These are phyloP conservation scores for Lentinus tigrinus DNA, from an alignment of 768 basidiomycete species.

Conservation along the genomic window DNA sequence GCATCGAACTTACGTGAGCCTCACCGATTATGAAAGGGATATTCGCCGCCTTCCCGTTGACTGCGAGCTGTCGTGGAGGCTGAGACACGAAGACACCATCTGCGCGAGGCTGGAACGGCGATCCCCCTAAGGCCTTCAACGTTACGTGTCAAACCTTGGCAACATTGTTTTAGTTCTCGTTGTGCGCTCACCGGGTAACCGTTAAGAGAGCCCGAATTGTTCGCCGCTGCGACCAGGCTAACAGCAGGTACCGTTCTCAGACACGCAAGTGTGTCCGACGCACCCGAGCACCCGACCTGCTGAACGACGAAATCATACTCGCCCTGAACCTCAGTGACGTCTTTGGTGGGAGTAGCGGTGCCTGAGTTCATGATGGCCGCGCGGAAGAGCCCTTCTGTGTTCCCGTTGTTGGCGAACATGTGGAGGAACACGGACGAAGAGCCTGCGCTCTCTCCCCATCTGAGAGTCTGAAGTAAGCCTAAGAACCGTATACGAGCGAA, in stretches of 20 bases:
- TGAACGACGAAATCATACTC: slow-evolving; percentile 41
- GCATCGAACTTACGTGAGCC: too few species aligned
- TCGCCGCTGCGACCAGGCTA: slow-evolving; percentile 30
- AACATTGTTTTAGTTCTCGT: not conserved
- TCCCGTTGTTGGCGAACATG: slow-evolving; percentile 23
- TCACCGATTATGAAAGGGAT: slow-evolving; percentile 47
- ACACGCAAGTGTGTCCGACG: slow-evolving; percentile 39
- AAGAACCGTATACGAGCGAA: not conserved
- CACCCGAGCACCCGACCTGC: slow-evolving; percentile 34
- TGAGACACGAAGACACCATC: slow-evolving; percentile 51
- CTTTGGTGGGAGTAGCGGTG: not conserved
- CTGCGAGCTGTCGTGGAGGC: slow-evolving; percentile 36
- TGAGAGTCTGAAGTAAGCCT: not conserved
- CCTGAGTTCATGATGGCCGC: slow-evolving; percentile 38
- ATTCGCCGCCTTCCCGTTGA: slow-evolving; percentile 43
- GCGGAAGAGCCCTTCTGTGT: slow-evolving; percentile 23
- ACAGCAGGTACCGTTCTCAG: slow-evolving; percentile 37
- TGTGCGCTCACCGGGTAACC: slow-evolving; percentile 31
- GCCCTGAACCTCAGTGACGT: slow-evolving; percentile 27
- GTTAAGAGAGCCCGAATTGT: slow-evolving; percentile 31
- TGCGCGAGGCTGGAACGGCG: slow-evolving; percentile 49
- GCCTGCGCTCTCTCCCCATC: slow-evolving; percentile 39
- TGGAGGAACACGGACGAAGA: slow-evolving; percentile 33
- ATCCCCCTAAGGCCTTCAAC: slow-evolving; percentile 35
- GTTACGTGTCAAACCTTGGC: not conserved